Conservation (phyloP, 2,329 filamentous ascomycete genomes). For the Xylariales sp. region DNA sequence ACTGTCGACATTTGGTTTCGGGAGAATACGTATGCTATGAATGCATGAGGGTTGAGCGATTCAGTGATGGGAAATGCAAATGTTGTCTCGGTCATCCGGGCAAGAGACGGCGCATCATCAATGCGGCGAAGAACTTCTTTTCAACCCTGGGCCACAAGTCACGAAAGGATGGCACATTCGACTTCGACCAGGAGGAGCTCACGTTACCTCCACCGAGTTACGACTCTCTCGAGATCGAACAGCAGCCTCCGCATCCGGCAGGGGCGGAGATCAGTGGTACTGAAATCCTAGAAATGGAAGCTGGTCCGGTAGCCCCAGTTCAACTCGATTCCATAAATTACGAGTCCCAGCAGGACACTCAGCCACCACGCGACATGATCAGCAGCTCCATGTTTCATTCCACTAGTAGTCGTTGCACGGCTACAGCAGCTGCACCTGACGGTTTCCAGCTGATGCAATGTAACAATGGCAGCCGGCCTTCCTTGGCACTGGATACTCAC, state of each 20-base stretch:
- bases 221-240: slow-evolving; percentile 33
- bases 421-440: not conserved
- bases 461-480: slow-evolving; percentile 18
- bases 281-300: slow-evolving; percentile 51
- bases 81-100: slow-evolving; percentile 46
- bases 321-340: slow-evolving; percentile 25
- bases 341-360: slow-evolving; percentile 11
- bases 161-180: slow-evolving; percentile 28
- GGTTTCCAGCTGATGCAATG: not conserved
- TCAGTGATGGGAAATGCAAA: slow-evolving; percentile 47
- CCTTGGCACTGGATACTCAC: slow-evolving; percentile 26
- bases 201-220: slow-evolving; percentile 40
- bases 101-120: slow-evolving; percentile 46
- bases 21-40: slow-evolving; percentile 55
- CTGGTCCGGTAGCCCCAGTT: slow-evolving; percentile 32
- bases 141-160: slow-evolving; percentile 46
- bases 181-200: slow-evolving; percentile 27
- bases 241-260: slow-evolving; percentile 11
- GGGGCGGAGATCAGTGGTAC: slow-evolving; percentile 41
- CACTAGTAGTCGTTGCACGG: not conserved
- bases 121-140: slow-evolving; percentile 51
- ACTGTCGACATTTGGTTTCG: slow-evolving; percentile 41
- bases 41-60: slow-evolving; percentile 46
- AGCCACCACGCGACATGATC: not conserved
- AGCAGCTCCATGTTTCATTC: not conserved